These are phyloP conservation scores for Tricholoma sp. DNA, from an alignment of 768 basidiomycete genomes.

Conservation along the genomic window DNA sequence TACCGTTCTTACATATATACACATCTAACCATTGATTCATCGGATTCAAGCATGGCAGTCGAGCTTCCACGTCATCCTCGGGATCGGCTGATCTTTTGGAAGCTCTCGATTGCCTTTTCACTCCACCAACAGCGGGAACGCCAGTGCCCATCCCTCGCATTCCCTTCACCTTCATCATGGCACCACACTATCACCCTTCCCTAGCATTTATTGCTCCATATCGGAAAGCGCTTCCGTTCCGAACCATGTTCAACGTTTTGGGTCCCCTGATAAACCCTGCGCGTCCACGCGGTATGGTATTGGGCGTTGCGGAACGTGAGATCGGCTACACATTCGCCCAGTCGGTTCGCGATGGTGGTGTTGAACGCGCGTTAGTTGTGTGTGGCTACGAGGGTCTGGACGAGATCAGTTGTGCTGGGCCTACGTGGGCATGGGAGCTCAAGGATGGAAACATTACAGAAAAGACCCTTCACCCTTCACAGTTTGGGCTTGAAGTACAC, in stretches of 20 bases:
- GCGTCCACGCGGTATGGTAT: constrained; percentile 79
- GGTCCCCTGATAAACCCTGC: constrained; percentile 95
- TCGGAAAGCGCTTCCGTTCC: constrained; percentile 84
- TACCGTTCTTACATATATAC: not conserved
- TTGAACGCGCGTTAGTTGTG: constrained; percentile 84
- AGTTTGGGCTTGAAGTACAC: constrained; percentile 75
- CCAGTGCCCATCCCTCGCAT: constrained; percentile 56
- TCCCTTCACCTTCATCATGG: constrained; percentile 92
- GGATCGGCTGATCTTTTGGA: constrained; percentile 92
- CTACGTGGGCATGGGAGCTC: constrained; percentile 82
- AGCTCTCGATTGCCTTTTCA: constrained; percentile 75
- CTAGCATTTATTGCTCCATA: constrained; percentile 79
- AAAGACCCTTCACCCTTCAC: constrained; percentile 55
- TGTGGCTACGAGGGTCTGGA: constrained; percentile 90
- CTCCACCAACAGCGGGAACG: constrained; percentile 50
- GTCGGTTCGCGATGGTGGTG: constrained; percentile 67
- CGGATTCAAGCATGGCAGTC: constrained; percentile 70
- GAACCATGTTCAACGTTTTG: constrained; percentile 94
- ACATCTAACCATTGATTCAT: constrained; percentile 3
- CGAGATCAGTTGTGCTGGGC: constrained; percentile 93
- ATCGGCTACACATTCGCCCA: constrained; percentile 80
- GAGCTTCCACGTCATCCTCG: constrained; percentile 90
- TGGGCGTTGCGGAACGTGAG: constrained; percentile 81
- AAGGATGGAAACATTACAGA: constrained; percentile 62
- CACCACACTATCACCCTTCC: constrained; percentile 88